phyloP scores from a whole-genome alignment of 73 alveolate species.

The Tetrahymena borealis region DNA sequence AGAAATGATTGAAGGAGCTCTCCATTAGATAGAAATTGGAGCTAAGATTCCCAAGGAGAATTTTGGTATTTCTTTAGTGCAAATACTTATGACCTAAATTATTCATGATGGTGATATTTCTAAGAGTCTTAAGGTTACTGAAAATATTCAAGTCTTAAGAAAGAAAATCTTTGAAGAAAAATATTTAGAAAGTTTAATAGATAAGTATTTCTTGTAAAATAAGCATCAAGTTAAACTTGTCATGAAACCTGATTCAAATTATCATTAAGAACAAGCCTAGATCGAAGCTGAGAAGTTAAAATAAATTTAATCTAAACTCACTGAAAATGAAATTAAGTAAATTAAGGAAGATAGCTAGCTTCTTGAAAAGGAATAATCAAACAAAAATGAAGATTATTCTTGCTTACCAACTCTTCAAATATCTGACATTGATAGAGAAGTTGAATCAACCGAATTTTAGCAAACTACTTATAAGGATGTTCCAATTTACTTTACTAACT shows the following conservation, averaged over 20 bases:
- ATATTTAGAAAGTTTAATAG: constrained; percentile 44
- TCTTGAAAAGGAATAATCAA: constrained; percentile 42
- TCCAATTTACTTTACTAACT: constrained; percentile 17
- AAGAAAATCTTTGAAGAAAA: constrained; percentile 50
- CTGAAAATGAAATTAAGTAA: constrained; percentile 47
- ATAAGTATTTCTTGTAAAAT: constrained; percentile 50
- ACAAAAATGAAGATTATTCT: constrained; percentile 44
- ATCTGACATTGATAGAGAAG: constrained; percentile 52
- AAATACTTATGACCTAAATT: constrained; percentile 52
- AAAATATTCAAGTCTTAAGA: constrained; percentile 53
- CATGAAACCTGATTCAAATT: constrained; percentile 54
- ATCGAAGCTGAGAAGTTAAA: constrained; percentile 38
- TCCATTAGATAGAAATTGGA: constrained; percentile 63
- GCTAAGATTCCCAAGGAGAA: constrained; percentile 59
- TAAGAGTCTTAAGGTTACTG: constrained; percentile 45
- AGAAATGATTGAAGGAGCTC: constrained; percentile 57
- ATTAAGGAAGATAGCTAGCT: constrained; percentile 48
- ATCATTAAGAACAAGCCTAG: constrained; percentile 22
- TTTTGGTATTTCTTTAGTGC: constrained; percentile 51
- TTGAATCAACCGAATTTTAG: constrained; percentile 47
- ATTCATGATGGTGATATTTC: constrained; percentile 67
- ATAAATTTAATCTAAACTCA: constrained; percentile 20
- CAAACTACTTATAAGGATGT: constrained; percentile 13
- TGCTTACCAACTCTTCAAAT: constrained; percentile 59
- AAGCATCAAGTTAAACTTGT: constrained; percentile 48